Evolutionary conservation across 441 rosid genomes (phyloP), one percentile per base, ranked within the genome.

Genomic region (Arabidopsis hybrid): DNA sequence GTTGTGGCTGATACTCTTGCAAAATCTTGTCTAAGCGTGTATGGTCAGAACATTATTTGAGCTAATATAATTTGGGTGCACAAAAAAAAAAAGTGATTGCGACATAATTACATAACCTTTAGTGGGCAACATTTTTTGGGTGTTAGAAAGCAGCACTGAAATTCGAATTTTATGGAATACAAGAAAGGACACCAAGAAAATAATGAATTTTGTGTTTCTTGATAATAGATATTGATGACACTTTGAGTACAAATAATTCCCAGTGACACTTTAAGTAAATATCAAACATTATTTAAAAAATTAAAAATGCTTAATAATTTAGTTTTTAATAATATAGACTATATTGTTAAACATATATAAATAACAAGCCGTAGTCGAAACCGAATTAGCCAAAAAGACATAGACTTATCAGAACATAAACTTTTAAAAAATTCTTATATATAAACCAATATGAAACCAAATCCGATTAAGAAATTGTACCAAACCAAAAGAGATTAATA

Each of bases 81-180:
- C n/a, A n/a, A n/a, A n/a, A n/a, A n/a, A n/a, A n/a, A n/a, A n/a
- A n/a, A n/a, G n/a, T n/a, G n/a, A n/a, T 13, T 51, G 68, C 9
- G 68, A 61, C 75, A 61, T 51, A 9, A 9, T 26, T 46, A 36
- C 8, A 69, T n/a, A 47, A 31, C 0, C 42, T 29, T 60, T 71
- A 5, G 13, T 29, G 53, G 31, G 43, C 40, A 59, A 57, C 66
- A 47, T 26, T 13, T 35, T 46, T 17, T 36, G 1, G 18, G 17
- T 16, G 5, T 31, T 51, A 45, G 14, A 14, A 17, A 17, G 53
- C 4, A 16, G 26, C 49, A 35, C 9, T 18, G 29, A 13, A 4
- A 38, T 71, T 57, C 16, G 47, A 34, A 34, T 32, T 68, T 35
- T 8, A 21, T 21, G 26, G 16, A 53, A 14, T 7, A 67, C 13